Percentiles rank a stretch among this genome's conserved stretches.
Evolutionary conservation across 2,329 filamentous ascomycete species (phyloP).

Genomic region (Fusarium sp.): DNA sequence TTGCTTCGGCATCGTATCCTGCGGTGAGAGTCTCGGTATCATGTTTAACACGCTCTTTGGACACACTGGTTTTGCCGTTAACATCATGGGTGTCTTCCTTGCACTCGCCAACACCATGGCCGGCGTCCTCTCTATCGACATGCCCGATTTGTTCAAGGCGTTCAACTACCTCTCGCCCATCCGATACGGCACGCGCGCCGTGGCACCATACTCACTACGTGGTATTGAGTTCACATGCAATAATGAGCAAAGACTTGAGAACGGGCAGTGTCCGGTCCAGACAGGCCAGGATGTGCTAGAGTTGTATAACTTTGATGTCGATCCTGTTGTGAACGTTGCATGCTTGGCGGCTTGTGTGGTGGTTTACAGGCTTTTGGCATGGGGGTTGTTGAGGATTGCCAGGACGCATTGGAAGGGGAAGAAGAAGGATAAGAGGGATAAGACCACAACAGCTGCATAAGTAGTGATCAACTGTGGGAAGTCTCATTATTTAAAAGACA

Average conservation of each 20-base stretch:
- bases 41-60: constrained; percentile 82
- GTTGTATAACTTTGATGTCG: constrained; percentile 73
- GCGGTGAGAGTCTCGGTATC: constrained; percentile 81
- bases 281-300: constrained; percentile 75
- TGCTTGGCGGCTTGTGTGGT: constrained; percentile 72
- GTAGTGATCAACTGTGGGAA: too few species aligned
- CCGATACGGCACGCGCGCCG: constrained; percentile 74
- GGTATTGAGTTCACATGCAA: constrained; percentile 73
- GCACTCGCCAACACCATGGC: constrained; percentile 78
- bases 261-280: constrained; percentile 72
- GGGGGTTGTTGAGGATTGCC: constrained; percentile 65
- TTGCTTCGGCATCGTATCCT: constrained; percentile 78
- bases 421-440: constrained; percentile 36
- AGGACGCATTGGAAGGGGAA: constrained; percentile 63
- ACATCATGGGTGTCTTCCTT: constrained; percentile 76
- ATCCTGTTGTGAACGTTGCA: constrained; percentile 70
- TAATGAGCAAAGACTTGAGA: constrained; percentile 66
- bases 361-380: constrained; percentile 73
- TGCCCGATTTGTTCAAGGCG: constrained; percentile 72
- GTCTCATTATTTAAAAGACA: too few species aligned
- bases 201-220: constrained; percentile 73
- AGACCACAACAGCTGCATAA: too few species aligned
- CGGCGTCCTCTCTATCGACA: constrained; percentile 76
- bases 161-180: constrained; percentile 80
- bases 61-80: constrained; percentile 82